Evolutionary conservation across 2,329 filamentous ascomycete genomes (phyloP).

Genomic region (Penicillium digitatum): DNA sequence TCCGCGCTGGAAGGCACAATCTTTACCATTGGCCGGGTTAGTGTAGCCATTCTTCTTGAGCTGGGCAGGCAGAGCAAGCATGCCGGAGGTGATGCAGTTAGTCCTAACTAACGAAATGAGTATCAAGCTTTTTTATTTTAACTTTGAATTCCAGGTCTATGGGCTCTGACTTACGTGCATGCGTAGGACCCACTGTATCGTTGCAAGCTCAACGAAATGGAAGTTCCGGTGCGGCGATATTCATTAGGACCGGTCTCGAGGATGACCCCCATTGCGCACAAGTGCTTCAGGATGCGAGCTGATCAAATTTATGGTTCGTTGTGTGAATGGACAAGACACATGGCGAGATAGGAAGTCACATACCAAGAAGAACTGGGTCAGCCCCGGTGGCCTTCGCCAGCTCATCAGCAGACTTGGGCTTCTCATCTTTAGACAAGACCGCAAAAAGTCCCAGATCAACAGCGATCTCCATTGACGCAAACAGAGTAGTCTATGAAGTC

Average conservation of each 20-base stretch:
- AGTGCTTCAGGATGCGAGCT: conserved; percentile 35
- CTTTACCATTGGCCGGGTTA: conserved; percentile 25
- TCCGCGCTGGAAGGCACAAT: conserved; percentile 28
- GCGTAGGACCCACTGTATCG: conserved; percentile 22
- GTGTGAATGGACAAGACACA: neutral
- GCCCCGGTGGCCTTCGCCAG: conserved; percentile 21
- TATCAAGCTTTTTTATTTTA: neutral
- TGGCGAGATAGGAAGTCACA: neutral
- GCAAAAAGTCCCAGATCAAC: conserved; percentile 25
- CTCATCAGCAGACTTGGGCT: conserved; percentile 19
- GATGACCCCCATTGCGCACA: conserved; percentile 36
- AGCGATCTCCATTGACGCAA: conserved; percentile 23
- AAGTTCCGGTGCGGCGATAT: conserved; percentile 34
- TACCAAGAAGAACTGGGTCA: conserved; percentile 20
- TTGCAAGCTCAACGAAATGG: conserved; percentile 23
- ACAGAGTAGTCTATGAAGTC: neutral
- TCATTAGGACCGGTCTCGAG: conserved; percentile 31
- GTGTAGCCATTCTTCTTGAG: conserved; percentile 26
- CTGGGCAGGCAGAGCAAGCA: conserved; percentile 25
- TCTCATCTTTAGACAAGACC: conserved; percentile 20
- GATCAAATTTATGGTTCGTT: neutral
- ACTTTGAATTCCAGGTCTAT: neutral
- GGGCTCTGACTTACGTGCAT: conserved; percentile 20
- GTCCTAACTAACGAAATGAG: conserved; percentile 15
- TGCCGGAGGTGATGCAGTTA: conserved; percentile 24